Evolutionary conservation across 2,329 filamentous ascomycete species (phyloP).

Genomic region (Colletotrichum cuscutae): DNA sequence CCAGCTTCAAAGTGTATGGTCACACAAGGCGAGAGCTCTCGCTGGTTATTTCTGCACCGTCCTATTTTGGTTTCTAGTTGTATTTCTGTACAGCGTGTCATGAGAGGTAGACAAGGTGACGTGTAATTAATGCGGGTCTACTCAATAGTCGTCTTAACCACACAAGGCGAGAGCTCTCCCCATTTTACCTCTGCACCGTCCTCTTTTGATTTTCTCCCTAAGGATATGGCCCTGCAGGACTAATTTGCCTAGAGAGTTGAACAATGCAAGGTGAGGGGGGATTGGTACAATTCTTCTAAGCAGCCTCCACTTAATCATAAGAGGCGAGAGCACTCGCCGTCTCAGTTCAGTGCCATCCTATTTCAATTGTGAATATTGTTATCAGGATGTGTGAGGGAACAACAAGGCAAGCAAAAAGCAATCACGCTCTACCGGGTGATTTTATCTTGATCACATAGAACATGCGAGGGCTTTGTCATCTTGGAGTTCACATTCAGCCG

Average conservation of each 20-base stretch:
- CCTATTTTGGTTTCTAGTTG: background rate
- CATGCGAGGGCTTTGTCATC: no score
- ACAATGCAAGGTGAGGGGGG: no score
- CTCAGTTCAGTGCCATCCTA: no score
- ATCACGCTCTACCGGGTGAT: no score
- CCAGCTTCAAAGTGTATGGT: background rate
- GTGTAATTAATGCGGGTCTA: no score
- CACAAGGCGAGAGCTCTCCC: background rate
- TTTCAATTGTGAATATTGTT: no score
- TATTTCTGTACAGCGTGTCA: background rate
- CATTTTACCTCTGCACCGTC: background rate
- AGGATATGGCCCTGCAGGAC: background rate
- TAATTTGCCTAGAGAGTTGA: background rate
- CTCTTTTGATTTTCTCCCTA: background rate
- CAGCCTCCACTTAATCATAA: background rate
- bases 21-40: background rate
- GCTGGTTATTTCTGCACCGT: background rate
- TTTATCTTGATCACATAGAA: no score
- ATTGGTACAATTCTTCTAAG: no score
- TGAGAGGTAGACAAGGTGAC: no score
- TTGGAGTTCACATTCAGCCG: no score
- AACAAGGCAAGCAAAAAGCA: no score
- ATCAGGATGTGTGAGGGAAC: no score
- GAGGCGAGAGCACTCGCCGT: background rate
- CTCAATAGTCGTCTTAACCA: background rate